These are phyloP conservation scores for Boletus vinaceobasis DNA, from an alignment of 768 basidiomycete species.

Conservation along the genomic window DNA sequence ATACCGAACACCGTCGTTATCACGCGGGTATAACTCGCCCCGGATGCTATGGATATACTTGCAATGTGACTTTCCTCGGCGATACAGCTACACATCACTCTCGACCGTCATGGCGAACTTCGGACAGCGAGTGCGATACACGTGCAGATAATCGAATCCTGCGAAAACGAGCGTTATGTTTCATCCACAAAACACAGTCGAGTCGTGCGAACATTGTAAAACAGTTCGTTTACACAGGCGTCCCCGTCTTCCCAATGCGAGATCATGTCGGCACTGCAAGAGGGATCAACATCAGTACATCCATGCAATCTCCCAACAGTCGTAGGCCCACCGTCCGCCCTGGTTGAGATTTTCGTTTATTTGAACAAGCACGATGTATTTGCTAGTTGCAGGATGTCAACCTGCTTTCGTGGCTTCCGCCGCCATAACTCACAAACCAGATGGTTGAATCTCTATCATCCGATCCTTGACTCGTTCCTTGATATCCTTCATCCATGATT, in stretches of 20 bases:
- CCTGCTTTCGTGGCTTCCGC: conserved; percentile 1
- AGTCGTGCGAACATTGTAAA: conserved; percentile 59
- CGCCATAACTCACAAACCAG: conserved; percentile 65
- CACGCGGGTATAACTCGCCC: conserved; percentile 14
- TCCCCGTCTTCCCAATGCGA: conserved; percentile 91
- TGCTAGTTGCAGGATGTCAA: conserved; percentile 44
- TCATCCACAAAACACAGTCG: conserved; percentile 6
- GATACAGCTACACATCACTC: conserved; percentile 23
- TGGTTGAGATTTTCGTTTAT: conserved; percentile 83
- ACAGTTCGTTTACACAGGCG: conserved; percentile 73
- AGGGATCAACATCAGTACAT: neutral
- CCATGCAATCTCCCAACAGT: conserved; percentile 1
- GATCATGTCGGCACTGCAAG: conserved; percentile 66
- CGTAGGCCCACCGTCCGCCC: conserved; percentile 65
- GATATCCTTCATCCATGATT: conserved; percentile 79
- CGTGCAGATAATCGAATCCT: conserved; percentile 73
- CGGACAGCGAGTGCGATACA: conserved; percentile 62
- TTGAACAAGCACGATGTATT: conserved; percentile 84
- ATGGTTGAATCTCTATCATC: conserved; percentile 79
- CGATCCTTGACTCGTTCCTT: conserved; percentile 81
- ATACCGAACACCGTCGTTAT: conserved; percentile 18
- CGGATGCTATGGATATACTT: conserved; percentile 19
- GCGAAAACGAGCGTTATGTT: conserved; percentile 13
- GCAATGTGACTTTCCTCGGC: conserved; percentile 16
- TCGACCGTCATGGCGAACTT: conserved; percentile 33